Percentiles rank a stretch among this genome's conserved stretches.
These are phyloP conservation scores for Neurospora sp. DNA, from an alignment of 495 filamentous ascomycete genomes.

Conservation along the genomic window DNA sequence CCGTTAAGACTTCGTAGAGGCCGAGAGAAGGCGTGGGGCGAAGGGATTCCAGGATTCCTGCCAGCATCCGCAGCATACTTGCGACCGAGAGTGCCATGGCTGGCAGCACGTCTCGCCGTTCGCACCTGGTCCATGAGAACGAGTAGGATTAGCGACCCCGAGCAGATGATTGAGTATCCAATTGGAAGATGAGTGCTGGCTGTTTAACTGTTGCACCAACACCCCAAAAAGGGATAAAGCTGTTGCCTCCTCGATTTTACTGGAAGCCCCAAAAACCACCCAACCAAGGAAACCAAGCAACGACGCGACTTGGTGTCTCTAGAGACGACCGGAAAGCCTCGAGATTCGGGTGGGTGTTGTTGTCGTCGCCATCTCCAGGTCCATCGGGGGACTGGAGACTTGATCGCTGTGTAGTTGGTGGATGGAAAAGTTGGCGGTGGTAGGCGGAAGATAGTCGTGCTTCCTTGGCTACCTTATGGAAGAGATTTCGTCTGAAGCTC, in stretches of 20 bases:
- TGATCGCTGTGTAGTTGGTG: background rate
- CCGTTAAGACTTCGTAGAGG: conserved; percentile 30
- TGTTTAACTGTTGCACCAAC: background rate
- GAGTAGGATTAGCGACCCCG: background rate
- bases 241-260: background rate
- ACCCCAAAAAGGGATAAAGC: conserved; percentile 3
- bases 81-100: conserved; percentile 31
- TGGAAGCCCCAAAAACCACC: background rate
- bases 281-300: background rate
- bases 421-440: background rate
- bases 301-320: background rate
- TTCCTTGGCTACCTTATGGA: background rate
- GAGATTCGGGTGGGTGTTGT: background rate
- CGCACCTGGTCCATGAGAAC: conserved; percentile 27
- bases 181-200: background rate
- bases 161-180: background rate
- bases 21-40: conserved; percentile 10
- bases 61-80: conserved; percentile 22
- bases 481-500: background rate
- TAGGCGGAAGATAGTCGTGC: background rate
- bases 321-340: background rate
- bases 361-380: background rate
- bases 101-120: conserved; percentile 27
- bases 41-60: conserved; percentile 1
- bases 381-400: background rate